Evolutionary conservation across 331 rosid genomes (phyloP).

Genomic region (Ulmus americana): DNA sequence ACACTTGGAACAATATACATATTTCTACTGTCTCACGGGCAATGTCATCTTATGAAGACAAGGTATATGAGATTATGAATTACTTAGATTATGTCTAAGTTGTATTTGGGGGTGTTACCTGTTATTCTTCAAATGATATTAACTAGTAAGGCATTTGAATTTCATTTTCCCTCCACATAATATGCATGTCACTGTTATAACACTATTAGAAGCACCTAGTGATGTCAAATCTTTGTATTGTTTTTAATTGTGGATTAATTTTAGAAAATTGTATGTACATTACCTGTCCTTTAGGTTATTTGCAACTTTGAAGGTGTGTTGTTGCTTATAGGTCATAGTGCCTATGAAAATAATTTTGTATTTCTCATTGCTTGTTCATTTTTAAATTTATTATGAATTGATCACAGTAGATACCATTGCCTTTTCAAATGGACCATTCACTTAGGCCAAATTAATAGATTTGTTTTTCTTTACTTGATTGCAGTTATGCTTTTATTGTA

Average conservation of each 20-base stretch:
- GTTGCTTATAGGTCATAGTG: no score
- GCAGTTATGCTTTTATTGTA: background rate
- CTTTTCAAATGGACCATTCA: no score
- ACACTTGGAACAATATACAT: no score
- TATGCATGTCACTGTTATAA: background rate
- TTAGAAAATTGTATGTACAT: no score
- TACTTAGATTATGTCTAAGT: no score
- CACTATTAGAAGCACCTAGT: background rate
- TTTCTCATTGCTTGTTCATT: background rate
- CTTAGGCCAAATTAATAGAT: no score
- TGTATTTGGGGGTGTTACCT: slow-evolving; percentile 27
- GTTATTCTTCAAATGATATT: slow-evolving; percentile 96
- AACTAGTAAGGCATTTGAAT: slow-evolving; percentile 66
- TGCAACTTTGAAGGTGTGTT: background rate
- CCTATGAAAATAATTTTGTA: background rate
- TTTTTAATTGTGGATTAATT: no score
- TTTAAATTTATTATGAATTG: background rate
- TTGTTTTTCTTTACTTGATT: background rate
- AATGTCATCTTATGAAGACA: no score
- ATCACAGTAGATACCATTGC: no score
- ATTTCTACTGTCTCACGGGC: no score
- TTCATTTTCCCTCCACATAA: background rate
- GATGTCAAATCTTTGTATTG: no score
- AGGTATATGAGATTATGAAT: no score
- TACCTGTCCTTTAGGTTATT: background rate